phyloP scores from a whole-genome alignment of 169 alveolate species.

The Prorocentrum cordatum region DNA sequence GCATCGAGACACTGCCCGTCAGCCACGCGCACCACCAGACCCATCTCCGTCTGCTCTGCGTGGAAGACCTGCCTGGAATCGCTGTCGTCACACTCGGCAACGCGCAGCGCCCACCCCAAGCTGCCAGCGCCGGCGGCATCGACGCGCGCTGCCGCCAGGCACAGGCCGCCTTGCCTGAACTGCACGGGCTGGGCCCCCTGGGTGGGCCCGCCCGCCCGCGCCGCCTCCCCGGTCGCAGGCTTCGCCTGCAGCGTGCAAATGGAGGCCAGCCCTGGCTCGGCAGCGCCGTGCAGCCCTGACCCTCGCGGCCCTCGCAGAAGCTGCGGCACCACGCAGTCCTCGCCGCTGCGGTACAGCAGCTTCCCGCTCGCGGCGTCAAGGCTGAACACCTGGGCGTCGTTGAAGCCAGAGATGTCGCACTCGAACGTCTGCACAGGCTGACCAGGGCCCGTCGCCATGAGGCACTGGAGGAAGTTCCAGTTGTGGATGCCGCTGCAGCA shows the following conservation, averaged over 20 bases:
- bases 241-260: neutral
- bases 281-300: neutral
- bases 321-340: neutral
- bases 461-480: slow-evolving; percentile 55
- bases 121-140: neutral
- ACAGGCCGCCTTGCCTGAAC: neutral
- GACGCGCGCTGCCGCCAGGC: neutral
- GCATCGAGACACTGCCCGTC: neutral
- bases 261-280: neutral
- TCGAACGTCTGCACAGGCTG: slow-evolving; percentile 6
- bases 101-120: neutral
- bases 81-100: neutral
- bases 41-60: neutral
- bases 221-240: no score
- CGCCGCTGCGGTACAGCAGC: neutral
- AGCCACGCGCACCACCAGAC: neutral
- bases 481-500: slow-evolving; percentile 57
- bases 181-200: neutral
- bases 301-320: neutral
- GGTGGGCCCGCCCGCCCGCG: no score
- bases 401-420: slow-evolving; percentile 40
- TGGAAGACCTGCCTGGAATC: slow-evolving; percentile 1
- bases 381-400: neutral
- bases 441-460: slow-evolving; percentile 3
- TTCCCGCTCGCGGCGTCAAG: no score